These are phyloP conservation scores for Schizochytrium sp. DNA, from an alignment of 108 stramenopile genomes.

Conservation along the genomic window DNA sequence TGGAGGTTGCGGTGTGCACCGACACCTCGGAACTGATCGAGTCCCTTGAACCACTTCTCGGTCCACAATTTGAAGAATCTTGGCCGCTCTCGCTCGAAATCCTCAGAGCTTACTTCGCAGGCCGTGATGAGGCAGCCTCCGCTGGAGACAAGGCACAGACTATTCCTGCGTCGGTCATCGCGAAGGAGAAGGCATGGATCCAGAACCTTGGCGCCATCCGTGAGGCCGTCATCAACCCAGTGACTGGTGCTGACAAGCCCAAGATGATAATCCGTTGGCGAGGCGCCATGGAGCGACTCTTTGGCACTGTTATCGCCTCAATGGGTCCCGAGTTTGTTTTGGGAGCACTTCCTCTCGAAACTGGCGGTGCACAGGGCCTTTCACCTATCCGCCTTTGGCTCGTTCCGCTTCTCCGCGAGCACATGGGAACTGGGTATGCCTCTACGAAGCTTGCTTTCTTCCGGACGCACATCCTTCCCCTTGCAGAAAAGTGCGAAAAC, in stretches of 20 bases:
- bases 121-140: background rate
- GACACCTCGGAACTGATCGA: background rate
- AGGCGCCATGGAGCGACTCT: slow-evolving; percentile 45
- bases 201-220: slow-evolving; percentile 29
- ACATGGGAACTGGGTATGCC: background rate
- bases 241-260: slow-evolving; percentile 46
- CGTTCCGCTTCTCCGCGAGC: slow-evolving; percentile 15
- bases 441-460: background rate
- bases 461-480: background rate
- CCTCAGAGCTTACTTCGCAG: slow-evolving; percentile 10
- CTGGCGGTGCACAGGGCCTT: slow-evolving; percentile 12
- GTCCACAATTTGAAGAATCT: slow-evolving; percentile 35
- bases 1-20: background rate
- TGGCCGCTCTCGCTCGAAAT: slow-evolving; percentile 55
- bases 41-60: background rate
- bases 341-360: background rate
- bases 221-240: slow-evolving; percentile 43
- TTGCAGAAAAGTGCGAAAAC: slow-evolving; percentile 33
- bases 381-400: slow-evolving; percentile 31
- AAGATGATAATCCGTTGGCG: background rate
- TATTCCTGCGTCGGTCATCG: background rate
- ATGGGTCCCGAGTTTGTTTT: background rate
- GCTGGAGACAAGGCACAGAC: slow-evolving; percentile 24
- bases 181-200: slow-evolving; percentile 12
- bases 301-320: slow-evolving; percentile 12